Evolutionary conservation across 177 flowering plant genomes (phyloP).

Genomic region (Vitis hybrid): DNA sequence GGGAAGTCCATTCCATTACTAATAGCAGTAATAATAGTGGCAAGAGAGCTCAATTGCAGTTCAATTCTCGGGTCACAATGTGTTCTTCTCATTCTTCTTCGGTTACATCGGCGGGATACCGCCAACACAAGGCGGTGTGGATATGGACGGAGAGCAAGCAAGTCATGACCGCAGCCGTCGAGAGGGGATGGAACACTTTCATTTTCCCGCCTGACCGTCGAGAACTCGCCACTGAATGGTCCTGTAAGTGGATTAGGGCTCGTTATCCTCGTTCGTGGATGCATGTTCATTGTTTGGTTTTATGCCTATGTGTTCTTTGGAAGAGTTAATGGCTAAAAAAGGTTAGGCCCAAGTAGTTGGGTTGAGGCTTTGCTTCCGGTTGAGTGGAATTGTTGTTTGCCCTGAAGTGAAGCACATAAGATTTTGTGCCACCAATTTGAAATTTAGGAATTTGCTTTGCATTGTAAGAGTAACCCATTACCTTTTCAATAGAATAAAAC

Average conservation of each 20-base stretch:
- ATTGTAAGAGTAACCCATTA: too few relatives aligned
- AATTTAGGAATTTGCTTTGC: too few relatives aligned
- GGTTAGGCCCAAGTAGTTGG: too few relatives aligned
- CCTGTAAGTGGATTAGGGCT: conserved; percentile 36
- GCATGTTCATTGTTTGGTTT: too few relatives aligned
- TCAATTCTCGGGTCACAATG: conserved; percentile 11
- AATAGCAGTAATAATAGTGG: not conserved
- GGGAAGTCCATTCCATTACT: not conserved
- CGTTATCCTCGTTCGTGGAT: too few relatives aligned
- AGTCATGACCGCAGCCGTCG: conserved; percentile 86
- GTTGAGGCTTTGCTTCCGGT: too few relatives aligned
- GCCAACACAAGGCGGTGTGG: conserved; percentile 66
- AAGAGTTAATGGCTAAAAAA: too few relatives aligned
- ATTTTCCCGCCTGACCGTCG: conserved; percentile 43
- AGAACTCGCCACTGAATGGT: conserved; percentile 71
- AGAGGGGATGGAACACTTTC: conserved; percentile 90
- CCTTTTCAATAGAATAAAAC: too few relatives aligned
- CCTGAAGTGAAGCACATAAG: too few relatives aligned
- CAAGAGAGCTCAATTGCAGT: not conserved
- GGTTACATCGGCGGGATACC: conserved; percentile 1
- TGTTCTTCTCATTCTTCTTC: conserved; percentile 11
- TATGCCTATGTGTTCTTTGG: too few relatives aligned
- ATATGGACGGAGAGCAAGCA: conserved; percentile 81
- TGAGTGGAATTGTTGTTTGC: too few relatives aligned
- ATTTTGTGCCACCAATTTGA: too few relatives aligned